Evolutionary conservation across 2,329 filamentous ascomycete genomes (phyloP), one percentile per base, ranked within the genome.

Genomic region (Ophiostoma populinum): DNA sequence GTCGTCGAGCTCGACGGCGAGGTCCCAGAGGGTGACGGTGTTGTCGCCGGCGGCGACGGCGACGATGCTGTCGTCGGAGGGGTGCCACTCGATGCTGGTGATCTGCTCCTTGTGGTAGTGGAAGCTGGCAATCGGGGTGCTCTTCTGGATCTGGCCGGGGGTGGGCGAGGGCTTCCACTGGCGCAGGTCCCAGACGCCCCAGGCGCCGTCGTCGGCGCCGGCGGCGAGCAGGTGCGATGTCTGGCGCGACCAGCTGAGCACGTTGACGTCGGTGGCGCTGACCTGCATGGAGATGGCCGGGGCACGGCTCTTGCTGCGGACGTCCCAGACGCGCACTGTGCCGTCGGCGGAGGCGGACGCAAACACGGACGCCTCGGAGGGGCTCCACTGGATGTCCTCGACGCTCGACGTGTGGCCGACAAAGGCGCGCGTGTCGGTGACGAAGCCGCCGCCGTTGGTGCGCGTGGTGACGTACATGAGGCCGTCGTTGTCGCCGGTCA

Each of bases 371-470:
- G 75, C 75, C 59, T 98, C 90, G 13, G 76, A 81, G 0, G 90
- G 90, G 34, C 82, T 92, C 90, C 90, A 98, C 56, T 95, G 87
- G 18, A 98, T 63, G 52, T 98, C 90, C 61, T 98, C 90, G 12
- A 98, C 75, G 34, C 80, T 87, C 50, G 75, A 72, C 7, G 67
- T 69, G 61, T 98, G 90, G 34, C 86, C 87, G 16, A 71, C 71
- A 58, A 92, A 92, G 1, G 87, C 65, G 28, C 80, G 70, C 10
- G 70, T 80, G 53, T 94, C 86, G 5, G 85, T 92, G 13, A 81
- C 77, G 67, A 85, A 95, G 42, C 80, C 80, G 35, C 86, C 90
- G 40, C 81, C 83, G 50, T 90, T 81, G 34, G 78, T 86, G 38
- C 82, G 70, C 7, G 82, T 85, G 2, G 87, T 94, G 40, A 76